Base-by-base conservation (phyloP, 2,329 filamentous ascomycete species). In the Aspergillus intermedius region DNA sequence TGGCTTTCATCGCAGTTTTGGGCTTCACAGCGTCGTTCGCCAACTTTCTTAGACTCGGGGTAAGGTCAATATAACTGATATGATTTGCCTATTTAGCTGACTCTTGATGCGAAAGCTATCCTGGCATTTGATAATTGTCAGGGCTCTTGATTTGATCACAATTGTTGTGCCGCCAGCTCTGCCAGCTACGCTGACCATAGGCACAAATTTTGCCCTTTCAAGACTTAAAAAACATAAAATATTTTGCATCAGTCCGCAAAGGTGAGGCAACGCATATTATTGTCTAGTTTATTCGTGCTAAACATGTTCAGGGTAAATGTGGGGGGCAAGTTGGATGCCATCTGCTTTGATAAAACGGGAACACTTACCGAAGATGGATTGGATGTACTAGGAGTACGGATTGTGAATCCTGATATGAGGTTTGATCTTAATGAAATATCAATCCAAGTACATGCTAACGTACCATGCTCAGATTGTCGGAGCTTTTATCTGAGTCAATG, bases 301-400 rank as follows among this genome's bases (percentile, higher is more conserved):
- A 56, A 49, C 17, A 4, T 40, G 23, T 37, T 15, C 51, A 74
- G 93, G 60, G 91, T 98, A 49, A 98, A 97, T 61, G 90, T 98
- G 5, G 93, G 88, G 13, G 93, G 94, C 44, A 97, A 97, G 68
- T 74, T 98, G 3, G 93, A 98, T 63, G 82, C 97, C 9, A 87
- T 98, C 72, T 96, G 91, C 69, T 98, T 98, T 56, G 93, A 98
- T 72, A 98, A 98, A 72, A 98, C 93, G 0, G 93, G 93, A n/a
- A 98, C 93, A 0, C 74, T 98, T 47, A 98, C 93, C 0, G 93
- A 97, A 68, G 93, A 98, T 66, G 93, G 93, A 0, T 73, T 98
- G 39, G 94, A 98, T 66, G 88, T 98, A 15, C 77, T 98, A 10
- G 93, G 93, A 10, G 83, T 95, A 17, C 83, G 89, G 30, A 82